Evolutionary conservation across 441 rosid genomes (phyloP).

Genomic region (Erodium chrysanthum): DNA sequence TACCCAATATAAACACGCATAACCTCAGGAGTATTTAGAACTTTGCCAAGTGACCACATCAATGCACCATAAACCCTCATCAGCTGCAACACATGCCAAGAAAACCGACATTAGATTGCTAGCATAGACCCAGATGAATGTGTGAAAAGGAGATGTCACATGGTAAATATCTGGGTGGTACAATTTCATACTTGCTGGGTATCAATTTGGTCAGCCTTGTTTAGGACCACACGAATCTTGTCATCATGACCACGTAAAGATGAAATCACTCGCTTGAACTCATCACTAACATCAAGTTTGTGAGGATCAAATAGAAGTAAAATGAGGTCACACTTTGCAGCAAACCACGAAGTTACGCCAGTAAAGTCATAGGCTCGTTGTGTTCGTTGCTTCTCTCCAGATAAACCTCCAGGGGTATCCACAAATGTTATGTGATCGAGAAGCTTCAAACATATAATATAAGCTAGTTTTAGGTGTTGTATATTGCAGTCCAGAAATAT

Average conservation of each 20-base stretch:
- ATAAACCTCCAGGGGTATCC: conserved; percentile 90
- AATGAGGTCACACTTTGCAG: conserved; percentile 91
- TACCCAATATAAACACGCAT: conserved; percentile 92
- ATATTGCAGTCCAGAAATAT: conserved; percentile 6
- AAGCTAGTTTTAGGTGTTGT: conserved; percentile 16
- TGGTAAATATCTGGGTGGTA: conserved; percentile 3
- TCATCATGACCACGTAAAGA: conserved; percentile 92
- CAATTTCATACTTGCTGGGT: conserved; percentile 62
- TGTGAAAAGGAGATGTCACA: conserved; percentile 7
- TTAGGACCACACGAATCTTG: conserved; percentile 90
- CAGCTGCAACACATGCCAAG: conserved; percentile 35
- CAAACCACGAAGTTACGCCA: conserved; percentile 95
- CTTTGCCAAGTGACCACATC: conserved; percentile 98
- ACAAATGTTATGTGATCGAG: conserved; percentile 82
- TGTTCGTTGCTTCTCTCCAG: conserved; percentile 87
- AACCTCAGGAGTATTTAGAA: conserved; percentile 89
- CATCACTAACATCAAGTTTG: conserved; percentile 89
- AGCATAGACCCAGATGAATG: background rate
- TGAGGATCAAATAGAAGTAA: conserved; percentile 92
- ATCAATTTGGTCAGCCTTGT: conserved; percentile 89
- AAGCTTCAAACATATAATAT: conserved; percentile 43
- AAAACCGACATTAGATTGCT: conserved; percentile 6
- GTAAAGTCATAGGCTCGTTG: conserved; percentile 84
- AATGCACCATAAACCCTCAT: conserved; percentile 98
- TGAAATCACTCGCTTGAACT: conserved; percentile 90